Conservation (phyloP, 228 moss, liverwort and hornwort species). For the Sphagnum magellanicum region DNA sequence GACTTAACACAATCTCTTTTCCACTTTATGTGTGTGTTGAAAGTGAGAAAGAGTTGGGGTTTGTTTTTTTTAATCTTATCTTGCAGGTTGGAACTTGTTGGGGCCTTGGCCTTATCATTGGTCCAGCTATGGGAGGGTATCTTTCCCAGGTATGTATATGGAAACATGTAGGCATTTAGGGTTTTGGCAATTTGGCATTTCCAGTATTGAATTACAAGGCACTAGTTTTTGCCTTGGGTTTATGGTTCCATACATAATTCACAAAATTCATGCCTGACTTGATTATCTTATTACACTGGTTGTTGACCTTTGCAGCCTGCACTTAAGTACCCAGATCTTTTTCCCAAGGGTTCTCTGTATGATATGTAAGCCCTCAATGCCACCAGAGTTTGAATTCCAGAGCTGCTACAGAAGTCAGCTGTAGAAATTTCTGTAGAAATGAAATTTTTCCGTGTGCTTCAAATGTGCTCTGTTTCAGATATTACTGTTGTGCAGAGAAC, state of each 20-base stretch:
- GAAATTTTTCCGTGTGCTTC: background rate
- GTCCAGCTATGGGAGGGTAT: slow-evolving; percentile 33
- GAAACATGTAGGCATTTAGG: background rate
- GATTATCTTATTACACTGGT: too few relatives aligned
- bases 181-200: background rate
- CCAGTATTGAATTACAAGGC: too few relatives aligned
- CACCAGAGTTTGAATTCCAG: background rate
- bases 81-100: slow-evolving; percentile 22
- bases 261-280: too few relatives aligned
- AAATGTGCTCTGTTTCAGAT: background rate
- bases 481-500: background rate
- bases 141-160: slow-evolving; percentile 13
- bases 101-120: slow-evolving; percentile 31
- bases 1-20: too few relatives aligned
- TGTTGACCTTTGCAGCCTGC: slow-evolving; percentile 13
- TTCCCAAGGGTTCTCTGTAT: slow-evolving; percentile 28
- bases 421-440: background rate
- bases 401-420: background rate
- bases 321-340: slow-evolving; percentile 20
- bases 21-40: too few relatives aligned
- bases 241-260: too few relatives aligned
- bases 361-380: slow-evolving; percentile 7
- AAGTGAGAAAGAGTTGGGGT: too few relatives aligned
- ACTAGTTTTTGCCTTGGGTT: too few relatives aligned
- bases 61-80: background rate